Evolutionary conservation across 805 yeast genomes (phyloP).

Genomic region (Gaillardinia entomophila): DNA sequence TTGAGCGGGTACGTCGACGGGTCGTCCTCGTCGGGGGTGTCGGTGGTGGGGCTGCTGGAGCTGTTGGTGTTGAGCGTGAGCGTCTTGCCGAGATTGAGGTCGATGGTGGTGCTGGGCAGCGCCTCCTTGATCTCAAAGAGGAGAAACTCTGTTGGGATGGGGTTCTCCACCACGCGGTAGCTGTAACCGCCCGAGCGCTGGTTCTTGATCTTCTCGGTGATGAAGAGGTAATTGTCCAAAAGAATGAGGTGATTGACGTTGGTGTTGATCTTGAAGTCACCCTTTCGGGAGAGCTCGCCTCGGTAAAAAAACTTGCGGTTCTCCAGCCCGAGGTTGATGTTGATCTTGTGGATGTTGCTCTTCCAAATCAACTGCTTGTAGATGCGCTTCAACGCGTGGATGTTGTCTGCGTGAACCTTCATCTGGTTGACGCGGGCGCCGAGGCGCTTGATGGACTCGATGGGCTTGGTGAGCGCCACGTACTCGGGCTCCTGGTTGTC

Average conservation of each 20-base stretch:
- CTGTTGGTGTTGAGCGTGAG: neutral
- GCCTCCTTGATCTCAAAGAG: slow-evolving; percentile 42
- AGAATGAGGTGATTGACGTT: slow-evolving; percentile 47
- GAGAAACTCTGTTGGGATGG: slow-evolving; percentile 57
- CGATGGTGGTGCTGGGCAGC: slow-evolving; percentile 4
- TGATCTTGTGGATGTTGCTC: slow-evolving; percentile 35
- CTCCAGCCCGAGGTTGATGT: slow-evolving; percentile 38
- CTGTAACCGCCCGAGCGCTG: slow-evolving; percentile 24
- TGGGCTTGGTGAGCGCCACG: slow-evolving; percentile 44
- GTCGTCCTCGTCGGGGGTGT: slow-evolving; percentile 15
- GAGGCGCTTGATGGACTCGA: slow-evolving; percentile 48
- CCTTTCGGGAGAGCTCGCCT: slow-evolving; percentile 55
- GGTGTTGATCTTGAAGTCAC: slow-evolving; percentile 61
- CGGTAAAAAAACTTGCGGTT: slow-evolving; percentile 52
- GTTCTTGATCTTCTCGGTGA: slow-evolving; percentile 52
- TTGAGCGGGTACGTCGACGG: slow-evolving; percentile 41
- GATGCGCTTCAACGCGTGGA: slow-evolving; percentile 48
- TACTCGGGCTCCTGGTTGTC: slow-evolving; percentile 46
- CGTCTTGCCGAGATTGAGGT: neutral
- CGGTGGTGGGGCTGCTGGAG: neutral
- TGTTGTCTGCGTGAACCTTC: slow-evolving; percentile 56
- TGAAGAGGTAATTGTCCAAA: slow-evolving; percentile 64
- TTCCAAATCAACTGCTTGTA: slow-evolving; percentile 53
- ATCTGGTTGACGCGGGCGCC: slow-evolving; percentile 55
- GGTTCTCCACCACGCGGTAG: slow-evolving; percentile 45